These are phyloP conservation scores for Geopyxis carbonaria DNA, from an alignment of 495 filamentous ascomycete species.

Conservation along the genomic window DNA sequence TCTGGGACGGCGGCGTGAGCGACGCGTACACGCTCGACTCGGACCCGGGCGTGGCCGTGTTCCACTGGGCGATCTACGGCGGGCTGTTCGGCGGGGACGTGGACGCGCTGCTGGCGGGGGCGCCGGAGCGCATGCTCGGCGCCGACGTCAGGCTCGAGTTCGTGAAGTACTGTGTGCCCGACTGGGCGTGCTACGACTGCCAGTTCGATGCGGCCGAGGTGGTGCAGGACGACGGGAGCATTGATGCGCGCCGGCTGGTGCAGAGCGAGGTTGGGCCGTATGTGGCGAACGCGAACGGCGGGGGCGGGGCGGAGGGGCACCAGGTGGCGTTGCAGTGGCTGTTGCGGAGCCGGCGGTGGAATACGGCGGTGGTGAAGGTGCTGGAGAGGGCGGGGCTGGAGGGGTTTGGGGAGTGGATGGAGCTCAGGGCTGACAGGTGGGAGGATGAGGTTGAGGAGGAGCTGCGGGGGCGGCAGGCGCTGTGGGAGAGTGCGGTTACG, in stretches of 20 bases:
- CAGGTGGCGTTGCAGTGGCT: too few species aligned
- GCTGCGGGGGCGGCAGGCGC: too few species aligned
- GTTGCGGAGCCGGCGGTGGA: too few species aligned
- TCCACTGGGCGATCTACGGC: constrained; percentile 28
- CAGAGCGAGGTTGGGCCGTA: too few species aligned
- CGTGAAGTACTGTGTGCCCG: constrained; percentile 28
- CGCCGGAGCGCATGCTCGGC: constrained; percentile 3
- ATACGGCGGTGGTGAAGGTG: too few species aligned
- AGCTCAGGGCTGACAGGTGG: too few species aligned
- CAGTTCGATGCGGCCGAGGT: neutral
- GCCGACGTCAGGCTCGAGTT: constrained; percentile 26
- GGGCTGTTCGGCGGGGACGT: constrained; percentile 27
- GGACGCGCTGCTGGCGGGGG: constrained; percentile 14
- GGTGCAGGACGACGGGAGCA: neutral
- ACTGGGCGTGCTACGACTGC: constrained; percentile 9
- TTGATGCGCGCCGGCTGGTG: constrained; percentile 6
- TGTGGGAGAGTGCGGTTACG: too few species aligned
- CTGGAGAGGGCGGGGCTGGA: too few species aligned
- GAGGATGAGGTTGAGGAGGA: too few species aligned
- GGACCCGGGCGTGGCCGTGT: constrained; percentile 20
- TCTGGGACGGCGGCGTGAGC: constrained; percentile 27
- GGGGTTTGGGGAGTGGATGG: too few species aligned
- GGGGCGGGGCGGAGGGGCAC: too few species aligned
- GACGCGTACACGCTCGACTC: constrained; percentile 25
- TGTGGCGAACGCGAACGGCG: too few species aligned